Base-by-base conservation (phyloP, 257 asterid genomes). In the Marsdenia floribunda region DNA sequence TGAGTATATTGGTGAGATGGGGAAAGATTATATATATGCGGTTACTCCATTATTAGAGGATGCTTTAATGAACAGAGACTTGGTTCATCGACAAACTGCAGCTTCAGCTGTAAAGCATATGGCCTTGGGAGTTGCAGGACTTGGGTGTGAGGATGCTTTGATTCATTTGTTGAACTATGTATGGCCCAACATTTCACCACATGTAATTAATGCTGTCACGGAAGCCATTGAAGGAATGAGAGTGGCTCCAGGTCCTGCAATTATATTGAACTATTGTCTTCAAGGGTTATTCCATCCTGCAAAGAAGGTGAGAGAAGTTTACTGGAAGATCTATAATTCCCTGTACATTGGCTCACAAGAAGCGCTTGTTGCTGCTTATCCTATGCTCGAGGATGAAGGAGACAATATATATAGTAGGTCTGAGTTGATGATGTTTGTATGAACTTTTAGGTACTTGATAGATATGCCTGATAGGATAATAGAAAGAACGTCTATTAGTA, bases 191-290 rank as follows among this genome's bases (percentile, higher is more conserved):
- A 90, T 92, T 49, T 92, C 97, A 9, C 97, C 97, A 0, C 97
- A 92, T 2, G 97, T 92, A 35, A 90, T 92, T 11, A 92, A 92
- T 60, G 97, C 97, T 37, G 97, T 92, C 0, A 92, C 74, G 87
- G 97, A 92, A 79, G 97, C 97, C 72, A 84, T 92, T n/a, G 97
- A 90, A 77, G 96, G 97, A n/a, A 92, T 92, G 97, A 86, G 97
- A 77, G 96, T 88, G 21, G 97, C 97, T 0, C 77, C 90, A 64
- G 97, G 97, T 3, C 93, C 97, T 1, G 96, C 97, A 3, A 79
- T 90, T 18, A 75, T 92, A n/a, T 86, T 92, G 12, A 92, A 90
- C 78, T 90, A 92, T 58, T 92, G 97, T 76, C 93, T 92, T 19
- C 97, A 92, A 80, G 97, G 97, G 14, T 78, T 92, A 78, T 90